A percentile compares a stretch with the other conserved stretches of the same genome.
Evolutionary conservation across 345 rosid species (phyloP).

Genomic region (Syzygium jambos): DNA sequence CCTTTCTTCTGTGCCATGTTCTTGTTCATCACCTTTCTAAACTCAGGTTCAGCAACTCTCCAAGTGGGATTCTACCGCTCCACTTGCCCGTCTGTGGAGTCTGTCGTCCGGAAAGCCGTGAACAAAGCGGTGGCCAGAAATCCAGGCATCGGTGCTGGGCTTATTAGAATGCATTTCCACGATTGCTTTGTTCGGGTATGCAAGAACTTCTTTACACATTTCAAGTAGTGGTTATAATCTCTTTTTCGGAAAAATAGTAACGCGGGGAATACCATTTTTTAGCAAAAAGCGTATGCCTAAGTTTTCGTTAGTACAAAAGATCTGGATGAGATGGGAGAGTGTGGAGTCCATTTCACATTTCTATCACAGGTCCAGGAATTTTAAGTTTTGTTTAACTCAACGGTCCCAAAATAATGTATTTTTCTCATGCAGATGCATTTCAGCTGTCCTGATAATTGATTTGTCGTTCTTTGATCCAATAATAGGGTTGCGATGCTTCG

Average conservation of each 20-base stretch:
- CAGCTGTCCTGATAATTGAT: not conserved
- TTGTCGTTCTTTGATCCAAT: not conserved
- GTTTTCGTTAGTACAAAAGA: not conserved
- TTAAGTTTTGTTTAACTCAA: not conserved
- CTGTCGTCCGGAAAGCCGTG: constrained; percentile 4
- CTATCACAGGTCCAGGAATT: not conserved
- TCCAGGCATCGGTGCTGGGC: constrained; percentile 9
- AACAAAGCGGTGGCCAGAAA: constrained; percentile 6
- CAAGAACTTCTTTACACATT: not conserved
- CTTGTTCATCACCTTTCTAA: not conserved
- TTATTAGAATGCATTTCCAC: constrained; percentile 18
- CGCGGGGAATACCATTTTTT: not conserved
- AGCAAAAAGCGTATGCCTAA: not conserved
- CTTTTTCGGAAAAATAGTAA: not conserved
- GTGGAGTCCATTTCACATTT: not conserved
- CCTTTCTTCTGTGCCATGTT: not conserved
- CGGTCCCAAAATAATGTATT: not conserved
- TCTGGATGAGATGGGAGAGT: not conserved
- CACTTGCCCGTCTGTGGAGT: constrained; percentile 11
- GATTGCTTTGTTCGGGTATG: constrained; percentile 12
- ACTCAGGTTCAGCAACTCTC: not conserved
- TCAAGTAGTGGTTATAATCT: not conserved
- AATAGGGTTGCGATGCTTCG: constrained; percentile 17
- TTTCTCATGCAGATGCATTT: not conserved
- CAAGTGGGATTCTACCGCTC: constrained; percentile 6